phyloP scores from a whole-genome alignment of 495 filamentous ascomycete genomes.

The Penicillium waksmanii region DNA sequence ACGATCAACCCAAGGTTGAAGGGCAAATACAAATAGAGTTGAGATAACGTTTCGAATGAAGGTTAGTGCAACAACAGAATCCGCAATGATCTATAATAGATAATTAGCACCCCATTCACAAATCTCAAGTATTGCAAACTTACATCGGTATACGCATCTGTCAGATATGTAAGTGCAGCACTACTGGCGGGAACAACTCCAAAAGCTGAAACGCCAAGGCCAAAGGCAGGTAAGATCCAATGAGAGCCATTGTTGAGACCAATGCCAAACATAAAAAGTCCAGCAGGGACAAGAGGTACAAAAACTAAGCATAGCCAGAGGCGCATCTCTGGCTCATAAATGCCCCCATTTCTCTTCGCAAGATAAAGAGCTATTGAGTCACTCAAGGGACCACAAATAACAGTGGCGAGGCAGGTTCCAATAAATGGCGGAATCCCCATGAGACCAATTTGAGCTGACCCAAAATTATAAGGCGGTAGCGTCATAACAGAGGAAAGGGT shows the following conservation, averaged over 20 bases:
- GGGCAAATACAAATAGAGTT: constrained; percentile 37
- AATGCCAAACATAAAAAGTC: constrained; percentile 39
- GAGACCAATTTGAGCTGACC: constrained; percentile 38
- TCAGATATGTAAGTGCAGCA: constrained; percentile 38
- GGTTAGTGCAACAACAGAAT: constrained; percentile 38
- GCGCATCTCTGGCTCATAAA: constrained; percentile 44
- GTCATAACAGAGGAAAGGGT: constrained; percentile 38
- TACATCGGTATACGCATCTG: constrained; percentile 42
- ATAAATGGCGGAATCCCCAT: constrained; percentile 42
- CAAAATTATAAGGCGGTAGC: constrained; percentile 43
- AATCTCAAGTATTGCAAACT: constrained; percentile 1
- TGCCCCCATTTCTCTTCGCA: constrained; percentile 36
- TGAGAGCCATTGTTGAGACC: constrained; percentile 31
- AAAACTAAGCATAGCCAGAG: constrained; percentile 32
- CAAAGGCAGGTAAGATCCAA: constrained; percentile 37
- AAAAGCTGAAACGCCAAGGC: constrained; percentile 27
- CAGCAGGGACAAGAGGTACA: constrained; percentile 29
- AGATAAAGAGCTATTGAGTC: constrained; percentile 35
- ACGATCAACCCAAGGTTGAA: constrained; percentile 35
- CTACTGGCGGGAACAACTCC: constrained; percentile 31
- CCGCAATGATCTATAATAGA: constrained; percentile 34
- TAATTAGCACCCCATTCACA: not conserved
- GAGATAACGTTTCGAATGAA: constrained; percentile 35
- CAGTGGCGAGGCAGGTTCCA: constrained; percentile 36
- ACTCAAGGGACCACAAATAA: constrained; percentile 38